phyloP scores from a whole-genome alignment of 768 basidiomycete species.

The Favolaschia claudopus region DNA sequence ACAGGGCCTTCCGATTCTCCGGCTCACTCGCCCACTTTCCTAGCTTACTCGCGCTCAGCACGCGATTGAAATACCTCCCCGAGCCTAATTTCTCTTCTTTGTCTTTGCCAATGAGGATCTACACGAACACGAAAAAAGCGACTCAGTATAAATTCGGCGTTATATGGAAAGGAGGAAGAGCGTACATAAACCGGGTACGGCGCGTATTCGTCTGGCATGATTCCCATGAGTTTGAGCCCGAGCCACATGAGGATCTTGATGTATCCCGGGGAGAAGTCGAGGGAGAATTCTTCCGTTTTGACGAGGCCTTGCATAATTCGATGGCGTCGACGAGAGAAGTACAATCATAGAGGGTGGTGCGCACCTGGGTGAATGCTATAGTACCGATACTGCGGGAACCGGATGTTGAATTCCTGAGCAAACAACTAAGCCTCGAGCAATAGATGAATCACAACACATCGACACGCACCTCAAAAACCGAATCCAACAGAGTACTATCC shows the following conservation, averaged over 20 bases:
- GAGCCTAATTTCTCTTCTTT: background rate
- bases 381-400: constrained; percentile 12
- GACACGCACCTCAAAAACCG: background rate
- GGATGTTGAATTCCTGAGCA: constrained; percentile 5
- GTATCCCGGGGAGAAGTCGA: background rate
- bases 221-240: background rate
- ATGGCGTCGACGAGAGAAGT: background rate
- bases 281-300: background rate
- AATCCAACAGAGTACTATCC: constrained; percentile 4
- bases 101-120: constrained; percentile 1
- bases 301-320: background rate
- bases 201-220: constrained; percentile 11
- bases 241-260: background rate
- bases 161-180: background rate
- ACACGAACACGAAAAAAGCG: too few species aligned
- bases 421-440: background rate
- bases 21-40: background rate
- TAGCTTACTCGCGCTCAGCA: background rate
- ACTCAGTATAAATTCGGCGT: too few species aligned
- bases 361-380: background rate
- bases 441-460: too few species aligned
- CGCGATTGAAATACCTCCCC: background rate
- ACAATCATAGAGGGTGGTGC: background rate
- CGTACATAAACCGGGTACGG: background rate
- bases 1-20: constrained; percentile 1